phyloP scores from a whole-genome alignment of 2,329 filamentous ascomycete genomes.

The Alternaria sp. region DNA sequence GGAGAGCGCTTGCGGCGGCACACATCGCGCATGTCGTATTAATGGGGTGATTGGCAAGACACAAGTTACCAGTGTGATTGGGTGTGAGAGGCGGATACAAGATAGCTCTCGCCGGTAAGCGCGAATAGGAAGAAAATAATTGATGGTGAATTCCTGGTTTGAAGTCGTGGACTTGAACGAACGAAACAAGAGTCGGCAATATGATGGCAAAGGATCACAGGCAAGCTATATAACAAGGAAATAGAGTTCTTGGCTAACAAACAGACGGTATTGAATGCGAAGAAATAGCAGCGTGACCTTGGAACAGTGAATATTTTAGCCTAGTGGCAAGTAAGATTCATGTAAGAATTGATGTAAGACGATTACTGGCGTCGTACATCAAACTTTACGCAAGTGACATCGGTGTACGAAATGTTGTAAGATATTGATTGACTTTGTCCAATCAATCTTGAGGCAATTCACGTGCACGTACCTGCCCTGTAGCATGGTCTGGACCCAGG shows the following conservation, averaged over 20 bases:
- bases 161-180: no score
- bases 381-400: neutral
- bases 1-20: neutral
- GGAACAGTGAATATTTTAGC: neutral
- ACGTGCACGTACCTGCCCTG: neutral
- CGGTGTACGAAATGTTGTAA: neutral
- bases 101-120: neutral
- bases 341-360: neutral
- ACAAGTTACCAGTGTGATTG: neutral
- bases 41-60: neutral
- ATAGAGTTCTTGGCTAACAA: neutral
- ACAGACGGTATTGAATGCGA: neutral
- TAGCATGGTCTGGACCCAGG: neutral
- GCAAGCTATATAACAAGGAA: neutral
- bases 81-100: neutral
- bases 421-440: neutral
- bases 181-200: neutral
- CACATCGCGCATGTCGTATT: neutral
- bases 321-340: neutral
- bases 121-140: neutral
- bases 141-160: no score
- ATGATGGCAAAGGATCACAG: neutral
- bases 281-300: neutral
- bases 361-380: neutral
- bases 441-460: neutral